Base-by-base conservation (phyloP, 805 yeast genomes). In the Sugiyamaella floridensis region DNA sequence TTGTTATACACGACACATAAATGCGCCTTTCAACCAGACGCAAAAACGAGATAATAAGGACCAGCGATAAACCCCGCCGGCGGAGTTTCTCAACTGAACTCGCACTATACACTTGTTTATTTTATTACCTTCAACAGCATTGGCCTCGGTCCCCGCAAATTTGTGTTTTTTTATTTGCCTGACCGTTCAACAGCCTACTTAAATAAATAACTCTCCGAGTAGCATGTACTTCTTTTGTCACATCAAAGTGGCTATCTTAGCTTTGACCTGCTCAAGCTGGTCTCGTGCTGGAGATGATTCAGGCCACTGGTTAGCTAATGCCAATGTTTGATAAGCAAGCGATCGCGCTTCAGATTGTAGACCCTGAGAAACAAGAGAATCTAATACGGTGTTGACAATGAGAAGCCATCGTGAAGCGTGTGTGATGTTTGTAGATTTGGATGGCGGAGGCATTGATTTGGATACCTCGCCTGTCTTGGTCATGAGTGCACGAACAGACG, bases 301-400 rank as follows among this genome's bases (percentile, higher is more conserved):
- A n/a, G 29, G 22, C 40, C 40, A 45, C 8, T 19, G 40, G 3
- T 52, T 47, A 11, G 52, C 28, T 1, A 54, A 4, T 8, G 42
- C 20, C 15, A 54, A 15, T 18, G 55, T 50, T 4, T 44, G 12
- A 7, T 14, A 15, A n/a, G 55, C 57, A 9, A 22, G 42, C 22
- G 19, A 19, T 16, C 48, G 40, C 6, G 52, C 55, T 18, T 45
- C 53, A 14, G 37, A 52, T n/a, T 22, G 26, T 4, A 20, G 26
- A 6, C 43, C 48, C 12, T 46, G 37, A 11, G 43, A 26, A 8
- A 46, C 42, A 11, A 54, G 45, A 4, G 41, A 20, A 12, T 51
- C 55, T 2, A 49, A 10, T 6, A 45, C 14, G 12, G 44, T 43
- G 15, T 43, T 18, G 12, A 37, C 20, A 11, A 44, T 16, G 10